These are phyloP conservation scores for Arthrobotrys sphaeroides DNA, from an alignment of 2,329 filamentous ascomycete genomes.

Conservation along the genomic window DNA sequence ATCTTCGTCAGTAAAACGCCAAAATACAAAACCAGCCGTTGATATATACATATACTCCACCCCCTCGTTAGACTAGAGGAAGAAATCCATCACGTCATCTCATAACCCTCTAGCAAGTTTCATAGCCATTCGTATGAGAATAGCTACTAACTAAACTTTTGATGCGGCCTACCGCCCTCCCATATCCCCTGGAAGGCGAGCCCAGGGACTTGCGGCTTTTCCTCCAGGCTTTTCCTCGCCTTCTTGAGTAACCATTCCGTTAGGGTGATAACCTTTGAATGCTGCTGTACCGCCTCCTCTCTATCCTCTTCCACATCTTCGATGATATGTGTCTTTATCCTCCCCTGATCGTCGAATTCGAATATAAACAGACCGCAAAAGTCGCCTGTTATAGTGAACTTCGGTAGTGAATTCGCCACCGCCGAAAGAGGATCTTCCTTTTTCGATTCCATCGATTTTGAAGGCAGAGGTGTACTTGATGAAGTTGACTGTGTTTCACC, in stretches of 20 bases:
- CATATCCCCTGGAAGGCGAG: constrained; percentile 78
- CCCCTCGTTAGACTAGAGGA: not conserved
- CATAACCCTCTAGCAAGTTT: not conserved
- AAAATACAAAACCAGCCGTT: constrained; percentile 5
- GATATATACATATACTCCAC: constrained; percentile 23
- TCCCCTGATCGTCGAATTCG: constrained; percentile 87
- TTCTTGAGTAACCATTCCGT: constrained; percentile 90
- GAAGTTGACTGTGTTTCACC: constrained; percentile 52
- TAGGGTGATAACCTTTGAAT: constrained; percentile 83
- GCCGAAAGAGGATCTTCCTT: constrained; percentile 55
- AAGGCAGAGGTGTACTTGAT: constrained; percentile 49
- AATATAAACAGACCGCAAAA: constrained; percentile 95
- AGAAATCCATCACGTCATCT: not conserved
- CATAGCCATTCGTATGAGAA: not conserved
- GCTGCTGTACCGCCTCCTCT: constrained; percentile 76
- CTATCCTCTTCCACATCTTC: constrained; percentile 87
- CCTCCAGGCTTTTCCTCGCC: constrained; percentile 52
- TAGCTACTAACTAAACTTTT: not conserved
- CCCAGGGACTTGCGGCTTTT: constrained; percentile 32
- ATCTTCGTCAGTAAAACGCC: not conserved
- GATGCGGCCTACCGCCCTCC: constrained; percentile 73
- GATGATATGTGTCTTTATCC: constrained; percentile 87
- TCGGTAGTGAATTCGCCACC: constrained; percentile 62
- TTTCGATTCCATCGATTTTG: not conserved
- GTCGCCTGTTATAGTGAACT: constrained; percentile 64